Percentiles rank a stretch among this genome's conserved stretches.
Evolutionary conservation across 257 asterid species (phyloP).

Genomic region (Echites panduratus): DNA sequence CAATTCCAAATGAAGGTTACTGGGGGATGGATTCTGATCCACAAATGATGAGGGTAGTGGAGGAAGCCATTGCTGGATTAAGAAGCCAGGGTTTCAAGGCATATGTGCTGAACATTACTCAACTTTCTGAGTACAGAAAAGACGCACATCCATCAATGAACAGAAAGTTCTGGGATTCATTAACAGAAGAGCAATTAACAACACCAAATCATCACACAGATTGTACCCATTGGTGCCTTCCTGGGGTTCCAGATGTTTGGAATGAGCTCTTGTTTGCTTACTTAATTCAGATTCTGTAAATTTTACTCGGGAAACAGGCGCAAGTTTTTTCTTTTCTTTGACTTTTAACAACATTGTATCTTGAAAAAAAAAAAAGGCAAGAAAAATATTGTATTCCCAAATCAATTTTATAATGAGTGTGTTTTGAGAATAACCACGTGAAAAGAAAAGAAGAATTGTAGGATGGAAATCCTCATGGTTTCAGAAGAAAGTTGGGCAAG

Average conservation of each 20-base stretch:
- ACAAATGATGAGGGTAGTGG: conserved; percentile 38
- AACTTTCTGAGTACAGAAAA: conserved; percentile 52
- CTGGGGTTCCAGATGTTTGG: conserved; percentile 86
- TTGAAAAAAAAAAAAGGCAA: no score
- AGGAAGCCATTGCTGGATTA: conserved; percentile 31
- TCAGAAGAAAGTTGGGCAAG: background rate
- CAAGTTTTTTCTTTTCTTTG: no score
- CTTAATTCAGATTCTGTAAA: conserved; percentile 27
- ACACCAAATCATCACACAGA: conserved; percentile 41
- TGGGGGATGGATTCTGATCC: conserved; percentile 34
- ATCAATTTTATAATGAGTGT: background rate
- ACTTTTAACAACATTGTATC: background rate
- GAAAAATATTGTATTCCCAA: no score
- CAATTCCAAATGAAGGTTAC: conserved; percentile 26
- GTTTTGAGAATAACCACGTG: background rate
- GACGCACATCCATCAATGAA: conserved; percentile 60
- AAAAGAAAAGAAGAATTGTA: background rate
- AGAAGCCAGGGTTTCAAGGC: conserved; percentile 31
- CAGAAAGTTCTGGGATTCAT: conserved; percentile 24
- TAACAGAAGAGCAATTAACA: conserved; percentile 28
- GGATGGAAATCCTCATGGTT: background rate
- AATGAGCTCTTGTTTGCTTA: conserved; percentile 47
- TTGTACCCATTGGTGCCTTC: conserved; percentile 78
- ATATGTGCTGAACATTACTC: conserved; percentile 54
- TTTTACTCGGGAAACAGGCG: background rate